Conservation (phyloP, 2,329 filamentous ascomycete genomes). For the Fusarium tjaetaba region DNA sequence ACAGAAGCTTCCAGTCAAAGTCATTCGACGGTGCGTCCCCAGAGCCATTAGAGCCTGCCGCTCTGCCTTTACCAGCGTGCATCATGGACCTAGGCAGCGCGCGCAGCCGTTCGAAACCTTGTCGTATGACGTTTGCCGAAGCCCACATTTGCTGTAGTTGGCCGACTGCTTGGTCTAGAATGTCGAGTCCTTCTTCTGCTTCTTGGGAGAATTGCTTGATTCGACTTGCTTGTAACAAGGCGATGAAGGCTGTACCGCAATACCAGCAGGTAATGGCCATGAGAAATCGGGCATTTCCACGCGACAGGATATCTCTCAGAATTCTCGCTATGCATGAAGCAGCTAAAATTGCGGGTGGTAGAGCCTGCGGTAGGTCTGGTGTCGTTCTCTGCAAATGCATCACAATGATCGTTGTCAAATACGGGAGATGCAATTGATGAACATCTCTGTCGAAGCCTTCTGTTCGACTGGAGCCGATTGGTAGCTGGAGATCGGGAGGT, state of each 20-base stretch:
- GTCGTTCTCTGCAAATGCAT: conserved; percentile 50
- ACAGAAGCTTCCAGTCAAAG: conserved; percentile 30
- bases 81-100: conserved; percentile 16
- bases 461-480: conserved; percentile 21
- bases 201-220: conserved; percentile 33
- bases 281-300: conserved; percentile 52
- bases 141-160: conserved; percentile 40
- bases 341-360: conserved; percentile 30
- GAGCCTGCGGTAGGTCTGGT: conserved; percentile 47
- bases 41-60: background rate
- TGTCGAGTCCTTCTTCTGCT: conserved; percentile 31
- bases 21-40: background rate
- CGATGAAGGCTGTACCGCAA: conserved; percentile 53
- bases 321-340: conserved; percentile 35
- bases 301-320: conserved; percentile 50
- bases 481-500: conserved; percentile 28
- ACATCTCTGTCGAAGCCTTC: conserved; percentile 53
- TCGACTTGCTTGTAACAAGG: conserved; percentile 50
- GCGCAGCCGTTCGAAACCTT: conserved; percentile 35
- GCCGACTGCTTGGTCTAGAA: conserved; percentile 28
- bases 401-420: conserved; percentile 54
- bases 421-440: conserved; percentile 54
- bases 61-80: background rate
- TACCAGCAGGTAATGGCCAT: conserved; percentile 58
- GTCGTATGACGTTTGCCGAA: conserved; percentile 33